Evolutionary conservation across 352 stramenopile species (phyloP), one percentile per base, ranked within the genome.

Genomic region (Phytophthora cryptogea): DNA sequence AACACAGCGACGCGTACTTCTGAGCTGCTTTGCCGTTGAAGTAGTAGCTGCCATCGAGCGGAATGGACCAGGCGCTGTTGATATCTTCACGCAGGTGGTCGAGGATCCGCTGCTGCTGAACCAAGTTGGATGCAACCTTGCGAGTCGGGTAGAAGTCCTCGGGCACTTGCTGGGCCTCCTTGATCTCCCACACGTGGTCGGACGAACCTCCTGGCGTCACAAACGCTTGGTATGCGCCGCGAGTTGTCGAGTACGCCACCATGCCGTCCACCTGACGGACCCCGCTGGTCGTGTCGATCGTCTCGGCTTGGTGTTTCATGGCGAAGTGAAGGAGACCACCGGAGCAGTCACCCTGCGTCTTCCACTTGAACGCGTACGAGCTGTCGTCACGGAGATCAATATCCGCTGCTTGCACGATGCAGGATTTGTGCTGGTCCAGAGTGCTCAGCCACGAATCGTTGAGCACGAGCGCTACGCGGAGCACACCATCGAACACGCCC

Each of bases 1-100:
- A 62, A 59, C 78, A 88, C 36, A 88, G 59, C 27, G 66, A 82
- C 3, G 78, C 76, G 53, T 84, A 84, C 63, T 86, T 86, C 28
- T 86, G 78, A 3, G 68, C 76, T 11, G 68, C 59, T 42, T 88
- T 88, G 27, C 78, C 78, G 51, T 84, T 86, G 58, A 82, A 88
- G 63, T 88, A 88, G 58, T 80, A 88, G 63, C 76, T 86, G 37
- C 78, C 78, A 27, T 69, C 66, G 4, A 73, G 23, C n/a, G 74
- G 72, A 51, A 86, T 72, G 33, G 52, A 67, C 79, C 79, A 89
- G 5, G 40, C 48, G 32, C 52, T 45, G 26, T 74, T 69, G 59
- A 86, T 79, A 43, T 83, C 72, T 46, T 49, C 55, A 23, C 50
- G 72, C 17, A 88, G 64, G 41, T 72, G 62, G n/a, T 83, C 57